Evolutionary conservation across 2,329 filamentous ascomycete genomes (phyloP).

Genomic region (Gaeumannomyces sp.): DNA sequence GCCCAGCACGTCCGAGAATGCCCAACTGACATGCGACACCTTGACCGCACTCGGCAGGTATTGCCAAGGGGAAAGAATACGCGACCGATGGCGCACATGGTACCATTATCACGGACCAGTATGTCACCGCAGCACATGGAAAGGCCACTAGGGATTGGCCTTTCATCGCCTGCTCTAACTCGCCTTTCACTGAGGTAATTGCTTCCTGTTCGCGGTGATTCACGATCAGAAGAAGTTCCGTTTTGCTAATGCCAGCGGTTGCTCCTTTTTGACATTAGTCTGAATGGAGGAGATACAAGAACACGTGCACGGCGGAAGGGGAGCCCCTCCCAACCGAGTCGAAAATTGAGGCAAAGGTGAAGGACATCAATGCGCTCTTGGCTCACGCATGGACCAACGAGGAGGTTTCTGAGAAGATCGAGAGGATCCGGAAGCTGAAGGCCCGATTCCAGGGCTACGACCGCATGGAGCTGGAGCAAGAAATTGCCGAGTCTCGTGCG

Average conservation of each 20-base stretch:
- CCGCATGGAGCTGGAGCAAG: constrained; percentile 59
- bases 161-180: constrained; percentile 85
- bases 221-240: neutral
- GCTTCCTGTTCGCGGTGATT: constrained; percentile 9
- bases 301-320: constrained; percentile 65
- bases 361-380: constrained; percentile 73
- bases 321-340: constrained; percentile 68
- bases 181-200: constrained; percentile 71
- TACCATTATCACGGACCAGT: constrained; percentile 82
- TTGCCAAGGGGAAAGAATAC: constrained; percentile 75
- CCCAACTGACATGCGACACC: constrained; percentile 1
- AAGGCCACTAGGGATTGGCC: constrained; percentile 80
- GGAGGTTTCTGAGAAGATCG: constrained; percentile 74
- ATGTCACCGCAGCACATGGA: constrained; percentile 74
- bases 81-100: constrained; percentile 70
- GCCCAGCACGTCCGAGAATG: constrained; percentile 2
- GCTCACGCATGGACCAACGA: constrained; percentile 76
- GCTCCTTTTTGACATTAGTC: constrained; percentile 37
- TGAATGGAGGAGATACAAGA: constrained; percentile 77
- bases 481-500: constrained; percentile 60
- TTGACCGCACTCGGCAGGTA: constrained; percentile 43
- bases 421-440: constrained; percentile 50
- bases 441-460: constrained; percentile 61
- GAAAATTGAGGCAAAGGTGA: constrained; percentile 63
- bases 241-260: neutral